Percentiles rank a stretch among this genome's conserved stretches.
These are phyloP conservation scores for Globisporangium barbulae DNA, from an alignment of 352 stramenopile species.

Conservation along the genomic window DNA sequence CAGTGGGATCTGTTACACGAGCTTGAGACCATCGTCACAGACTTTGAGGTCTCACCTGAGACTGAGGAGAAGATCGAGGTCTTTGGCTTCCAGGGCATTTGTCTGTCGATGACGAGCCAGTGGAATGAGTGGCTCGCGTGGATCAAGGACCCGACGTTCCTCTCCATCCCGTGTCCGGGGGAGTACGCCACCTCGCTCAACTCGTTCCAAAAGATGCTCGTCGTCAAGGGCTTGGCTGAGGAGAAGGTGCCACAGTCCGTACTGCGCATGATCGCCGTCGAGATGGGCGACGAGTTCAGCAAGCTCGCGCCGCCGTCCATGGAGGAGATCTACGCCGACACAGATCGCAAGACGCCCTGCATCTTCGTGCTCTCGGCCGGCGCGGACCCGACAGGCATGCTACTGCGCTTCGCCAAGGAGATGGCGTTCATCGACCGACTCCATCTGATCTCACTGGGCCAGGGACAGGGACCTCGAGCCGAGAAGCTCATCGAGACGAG, in stretches of 20 bases:
- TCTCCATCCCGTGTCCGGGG: conserved; percentile 41
- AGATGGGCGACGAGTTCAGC: conserved; percentile 87
- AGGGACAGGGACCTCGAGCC: conserved; percentile 90
- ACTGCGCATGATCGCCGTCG: conserved; percentile 77
- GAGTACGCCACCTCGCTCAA: conserved; percentile 39
- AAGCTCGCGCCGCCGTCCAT: conserved; percentile 83
- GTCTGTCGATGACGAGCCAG: conserved; percentile 51
- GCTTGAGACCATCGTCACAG: conserved; percentile 57
- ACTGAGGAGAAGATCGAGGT: conserved; percentile 20
- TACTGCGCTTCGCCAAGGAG: conserved; percentile 91
- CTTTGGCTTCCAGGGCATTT: conserved; percentile 59
- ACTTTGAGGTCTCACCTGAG: conserved; percentile 8
- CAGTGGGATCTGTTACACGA: conserved; percentile 87
- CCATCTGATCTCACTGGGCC: conserved; percentile 90
- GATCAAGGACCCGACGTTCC: conserved; percentile 45
- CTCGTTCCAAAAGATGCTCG: conserved; percentile 72
- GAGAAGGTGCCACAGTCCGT: conserved; percentile 89
- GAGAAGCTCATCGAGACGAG: conserved; percentile 88
- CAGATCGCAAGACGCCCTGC: conserved; percentile 89
- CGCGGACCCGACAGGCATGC: conserved; percentile 90
- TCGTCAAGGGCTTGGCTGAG: conserved; percentile 81
- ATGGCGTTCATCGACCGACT: conserved; percentile 85
- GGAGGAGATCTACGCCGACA: conserved; percentile 93
- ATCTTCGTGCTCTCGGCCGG: conserved; percentile 93
- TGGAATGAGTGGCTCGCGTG: conserved; percentile 60